Evolutionary conservation across 2,329 filamentous ascomycete genomes (phyloP).

Genomic region (Lasiodiplodia hormozganensis): DNA sequence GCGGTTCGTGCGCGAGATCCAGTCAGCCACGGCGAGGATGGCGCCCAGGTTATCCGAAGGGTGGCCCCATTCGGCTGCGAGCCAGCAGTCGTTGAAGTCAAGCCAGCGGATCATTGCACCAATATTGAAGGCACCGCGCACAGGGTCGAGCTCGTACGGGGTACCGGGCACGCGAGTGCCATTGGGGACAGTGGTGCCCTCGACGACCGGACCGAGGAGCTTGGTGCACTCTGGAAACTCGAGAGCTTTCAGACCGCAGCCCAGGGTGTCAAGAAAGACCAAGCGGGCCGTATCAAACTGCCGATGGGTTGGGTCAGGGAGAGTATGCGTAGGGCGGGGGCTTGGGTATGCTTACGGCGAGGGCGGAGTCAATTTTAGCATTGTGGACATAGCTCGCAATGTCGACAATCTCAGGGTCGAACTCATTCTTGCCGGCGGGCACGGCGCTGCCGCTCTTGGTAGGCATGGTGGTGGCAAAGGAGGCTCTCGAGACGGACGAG

Average conservation of each 20-base stretch:
- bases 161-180: slow-evolving; percentile 92
- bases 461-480: slow-evolving; percentile 29
- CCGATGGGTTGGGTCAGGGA: slow-evolving; percentile 33
- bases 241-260: slow-evolving; percentile 94
- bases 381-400: slow-evolving; percentile 96
- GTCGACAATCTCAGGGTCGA: slow-evolving; percentile 92
- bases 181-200: slow-evolving; percentile 89
- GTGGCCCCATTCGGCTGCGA: slow-evolving; percentile 98
- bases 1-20: slow-evolving; percentile 93
- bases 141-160: slow-evolving; percentile 90
- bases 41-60: slow-evolving; percentile 97
- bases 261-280: slow-evolving; percentile 95
- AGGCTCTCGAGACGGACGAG: background rate
- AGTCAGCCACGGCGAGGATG: slow-evolving; percentile 95
- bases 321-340: background rate
- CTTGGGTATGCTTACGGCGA: slow-evolving; percentile 73
- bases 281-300: slow-evolving; percentile 95
- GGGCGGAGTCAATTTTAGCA: slow-evolving; percentile 86
- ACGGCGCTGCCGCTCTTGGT: slow-evolving; percentile 32
- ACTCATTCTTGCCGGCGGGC: slow-evolving; percentile 57
- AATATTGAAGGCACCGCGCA: slow-evolving; percentile 98
- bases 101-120: slow-evolving; percentile 99
- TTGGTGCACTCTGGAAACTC: slow-evolving; percentile 96
- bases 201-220: slow-evolving; percentile 88
- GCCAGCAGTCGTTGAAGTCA: slow-evolving; percentile 99